Conservation (phyloP, 2,329 filamentous ascomycete genomes). For the Exophiala phaeomuriformis region DNA sequence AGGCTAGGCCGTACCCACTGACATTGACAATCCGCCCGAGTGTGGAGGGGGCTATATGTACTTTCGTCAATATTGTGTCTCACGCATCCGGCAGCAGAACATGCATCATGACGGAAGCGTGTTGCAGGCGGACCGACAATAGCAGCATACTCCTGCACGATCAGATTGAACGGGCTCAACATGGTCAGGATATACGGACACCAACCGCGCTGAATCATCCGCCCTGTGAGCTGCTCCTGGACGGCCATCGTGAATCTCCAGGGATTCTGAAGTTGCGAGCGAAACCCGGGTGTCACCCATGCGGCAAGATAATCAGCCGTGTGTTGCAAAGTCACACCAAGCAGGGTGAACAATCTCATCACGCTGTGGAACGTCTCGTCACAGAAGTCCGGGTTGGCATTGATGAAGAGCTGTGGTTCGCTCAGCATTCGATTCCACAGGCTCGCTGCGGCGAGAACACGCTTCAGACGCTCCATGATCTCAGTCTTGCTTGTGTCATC, state of each 20-base stretch:
- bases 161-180: neutral
- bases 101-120: slow-evolving; percentile 1
- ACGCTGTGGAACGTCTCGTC: slow-evolving; percentile 2
- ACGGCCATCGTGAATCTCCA: neutral
- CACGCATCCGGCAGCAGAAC: neutral
- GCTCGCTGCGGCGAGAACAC: slow-evolving; percentile 1
- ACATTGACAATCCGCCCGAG: slow-evolving; percentile 1
- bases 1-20: slow-evolving; percentile 1
- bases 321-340: slow-evolving; percentile 1
- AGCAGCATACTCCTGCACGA: slow-evolving; percentile 5
- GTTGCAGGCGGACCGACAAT: slow-evolving; percentile 1
- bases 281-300: neutral
- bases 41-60: slow-evolving; percentile 1
- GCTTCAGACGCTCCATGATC: neutral
- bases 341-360: slow-evolving; percentile 4
- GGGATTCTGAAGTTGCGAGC: neutral
- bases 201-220: slow-evolving; percentile 4
- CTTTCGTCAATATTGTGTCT: slow-evolving; percentile 8
- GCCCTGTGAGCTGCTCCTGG: neutral
- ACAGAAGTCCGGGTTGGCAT: slow-evolving; percentile 1
- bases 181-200: slow-evolving; percentile 6
- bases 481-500: slow-evolving; percentile 1
- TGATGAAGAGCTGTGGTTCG: slow-evolving; percentile 3
- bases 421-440: slow-evolving; percentile 6
- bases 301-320: neutral